These are phyloP conservation scores for Canariomyces notabilis DNA, from an alignment of 2,329 filamentous ascomycete genomes.

Conservation along the genomic window DNA sequence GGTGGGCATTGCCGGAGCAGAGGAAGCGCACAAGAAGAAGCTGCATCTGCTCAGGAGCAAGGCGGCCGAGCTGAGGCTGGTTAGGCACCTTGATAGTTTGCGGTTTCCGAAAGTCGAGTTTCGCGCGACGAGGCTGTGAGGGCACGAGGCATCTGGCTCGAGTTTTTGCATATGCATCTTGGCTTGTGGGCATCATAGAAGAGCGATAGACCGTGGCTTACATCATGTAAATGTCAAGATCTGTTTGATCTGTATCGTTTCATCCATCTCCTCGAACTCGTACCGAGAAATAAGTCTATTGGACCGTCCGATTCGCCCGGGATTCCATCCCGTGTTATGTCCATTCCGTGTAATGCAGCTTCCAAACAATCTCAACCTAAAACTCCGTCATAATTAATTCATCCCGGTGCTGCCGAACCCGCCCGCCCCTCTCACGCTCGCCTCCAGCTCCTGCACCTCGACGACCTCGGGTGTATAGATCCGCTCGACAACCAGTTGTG, in stretches of 20 bases:
- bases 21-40: slow-evolving; percentile 51
- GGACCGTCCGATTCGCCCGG: no score
- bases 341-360: background rate
- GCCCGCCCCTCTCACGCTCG: slow-evolving; percentile 83
- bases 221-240: background rate
- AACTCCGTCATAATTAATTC: background rate
- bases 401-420: slow-evolving; percentile 84
- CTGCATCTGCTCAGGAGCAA: slow-evolving; percentile 67
- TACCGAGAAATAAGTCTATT: no score
- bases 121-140: slow-evolving; percentile 48
- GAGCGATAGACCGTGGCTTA: slow-evolving; percentile 8
- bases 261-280: background rate
- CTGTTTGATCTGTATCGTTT: slow-evolving; percentile 1
- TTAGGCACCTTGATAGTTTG: slow-evolving; percentile 67
- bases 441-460: slow-evolving; percentile 83
- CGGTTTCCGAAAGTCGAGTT: slow-evolving; percentile 61
- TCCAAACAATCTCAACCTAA: background rate
- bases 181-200: slow-evolving; percentile 4
- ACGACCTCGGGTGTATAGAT: slow-evolving; percentile 89
- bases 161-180: background rate
- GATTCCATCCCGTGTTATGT: background rate
- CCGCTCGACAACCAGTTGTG: slow-evolving; percentile 88
- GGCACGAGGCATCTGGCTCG: background rate
- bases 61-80: slow-evolving; percentile 82
- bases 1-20: slow-evolving; percentile 37